Base-by-base conservation (phyloP, 371 early-diverging fungal genomes). In the Conidiobolus incongruus region DNA sequence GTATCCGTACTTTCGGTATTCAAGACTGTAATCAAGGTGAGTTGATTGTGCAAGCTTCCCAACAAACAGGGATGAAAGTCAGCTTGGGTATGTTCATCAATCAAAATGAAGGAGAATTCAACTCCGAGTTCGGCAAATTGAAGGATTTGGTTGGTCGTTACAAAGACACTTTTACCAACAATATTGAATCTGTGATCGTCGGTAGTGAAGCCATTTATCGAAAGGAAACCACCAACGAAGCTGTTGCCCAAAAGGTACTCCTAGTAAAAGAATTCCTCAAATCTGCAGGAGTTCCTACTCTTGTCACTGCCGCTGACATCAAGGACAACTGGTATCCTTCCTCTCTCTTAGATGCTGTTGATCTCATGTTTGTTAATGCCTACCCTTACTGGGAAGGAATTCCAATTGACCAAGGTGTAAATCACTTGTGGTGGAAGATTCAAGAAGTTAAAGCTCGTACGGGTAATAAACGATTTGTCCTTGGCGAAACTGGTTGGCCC, bases 401-500 rank as follows among this genome's bases (percentile, higher is more conserved):
- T n/a, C 26, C 37, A 2, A 32, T 46, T 19, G 12, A 37, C 4
- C 15, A 38, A 20, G 46, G 38, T 21, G 32, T 38, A 13, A 6
- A 24, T 13, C 37, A 46, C 30, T 17, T 46, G 20, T 37, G 37
- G 29, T 3, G 29, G n/a, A 17, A 20, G 3, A 46, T 46, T 20
- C 24, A 31, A 11, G 19, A 24, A 17, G 46, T 46, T 19, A 46
- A 46, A 15, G 32, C 17, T 5, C 32, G 32, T 15, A 38, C 37
- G 17, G 17, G 15, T 17, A 28, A 31, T 21, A 46, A 46, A 20
- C 38, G 21, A 12, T 37, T 46, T 15, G 46, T 46, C 5, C 20
- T 46, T 8, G 46, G 46, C n/a, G 46, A 46, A 21, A 38, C 38
- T 28, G 46, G 46, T 10, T 46, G 46, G 46, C 46, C 46, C 7